A percentile compares a stretch with the other conserved stretches of the same genome.
Evolutionary conservation across 176 grass and related monocot species (phyloP).

Genomic region (Cenchrus purpureus): DNA sequence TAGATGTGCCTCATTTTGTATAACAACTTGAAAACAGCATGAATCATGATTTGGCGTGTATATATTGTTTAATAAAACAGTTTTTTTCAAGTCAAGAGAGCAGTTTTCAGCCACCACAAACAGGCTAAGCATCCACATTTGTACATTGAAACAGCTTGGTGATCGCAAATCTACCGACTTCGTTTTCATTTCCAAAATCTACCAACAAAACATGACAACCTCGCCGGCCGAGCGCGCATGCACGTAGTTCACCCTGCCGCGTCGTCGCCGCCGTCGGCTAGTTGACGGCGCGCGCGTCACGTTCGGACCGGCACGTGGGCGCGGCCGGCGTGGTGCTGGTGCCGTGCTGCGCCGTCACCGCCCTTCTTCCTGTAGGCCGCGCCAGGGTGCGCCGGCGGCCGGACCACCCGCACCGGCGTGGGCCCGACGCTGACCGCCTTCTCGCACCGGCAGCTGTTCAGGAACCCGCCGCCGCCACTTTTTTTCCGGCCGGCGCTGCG

Average conservation of each 20-base stretch:
- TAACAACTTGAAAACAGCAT: no score
- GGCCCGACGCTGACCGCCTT: slow-evolving; percentile 71
- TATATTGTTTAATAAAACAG: no score
- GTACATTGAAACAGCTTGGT: background rate
- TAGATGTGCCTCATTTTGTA: no score
- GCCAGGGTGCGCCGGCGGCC: background rate
- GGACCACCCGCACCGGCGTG: slow-evolving; percentile 46
- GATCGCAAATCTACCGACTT: background rate
- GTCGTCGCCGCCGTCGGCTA: background rate
- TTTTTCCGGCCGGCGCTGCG: slow-evolving; percentile 44
- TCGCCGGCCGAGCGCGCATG: background rate
- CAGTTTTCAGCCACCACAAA: no score
- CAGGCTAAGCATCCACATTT: background rate
- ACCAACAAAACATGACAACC: background rate
- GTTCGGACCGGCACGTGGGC: slow-evolving; percentile 39
- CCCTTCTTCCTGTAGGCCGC: background rate
- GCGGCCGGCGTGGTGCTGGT: background rate
- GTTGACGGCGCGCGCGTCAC: slow-evolving; percentile 7
- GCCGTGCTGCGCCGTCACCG: slow-evolving; percentile 6
- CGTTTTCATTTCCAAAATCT: background rate
- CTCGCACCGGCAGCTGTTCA: slow-evolving; percentile 71
- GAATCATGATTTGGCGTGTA: no score
- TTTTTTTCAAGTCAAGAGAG: no score
- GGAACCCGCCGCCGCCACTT: slow-evolving; percentile 34
- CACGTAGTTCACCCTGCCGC: background rate